A percentile compares a stretch with the other conserved stretches of the same genome.
Evolutionary conservation across 371 early-diverging fungal genomes (phyloP).

Genomic region (Chytridium lagenaria): DNA sequence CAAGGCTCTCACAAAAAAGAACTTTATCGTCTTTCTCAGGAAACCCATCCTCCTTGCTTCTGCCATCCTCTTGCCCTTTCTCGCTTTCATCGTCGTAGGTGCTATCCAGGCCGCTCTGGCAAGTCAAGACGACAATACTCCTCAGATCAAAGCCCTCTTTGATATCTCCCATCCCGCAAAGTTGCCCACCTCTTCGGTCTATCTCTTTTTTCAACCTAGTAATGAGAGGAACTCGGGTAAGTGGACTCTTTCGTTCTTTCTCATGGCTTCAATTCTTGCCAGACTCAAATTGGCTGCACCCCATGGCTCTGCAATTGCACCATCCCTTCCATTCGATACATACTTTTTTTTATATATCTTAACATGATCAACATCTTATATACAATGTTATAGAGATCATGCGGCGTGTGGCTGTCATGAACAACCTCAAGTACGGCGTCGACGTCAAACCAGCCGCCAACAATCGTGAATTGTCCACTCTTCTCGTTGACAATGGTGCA

Average conservation of each 20-base stretch:
- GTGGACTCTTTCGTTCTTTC: not conserved
- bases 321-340: not conserved
- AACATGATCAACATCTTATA: too few relatives aligned
- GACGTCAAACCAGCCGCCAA: not conserved
- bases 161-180: not conserved
- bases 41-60: conserved; percentile 25
- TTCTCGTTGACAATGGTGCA: not conserved
- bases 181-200: not conserved
- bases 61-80: conserved; percentile 21
- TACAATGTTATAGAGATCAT: conserved; percentile 26
- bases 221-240: not conserved
- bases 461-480: not conserved
- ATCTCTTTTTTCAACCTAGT: not conserved
- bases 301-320: too few relatives aligned
- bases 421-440: conserved; percentile 23
- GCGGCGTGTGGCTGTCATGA: conserved; percentile 23
- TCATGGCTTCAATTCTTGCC: not conserved
- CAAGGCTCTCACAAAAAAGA: conserved; percentile 32
- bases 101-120: not conserved
- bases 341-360: not conserved
- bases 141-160: not conserved
- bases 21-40: conserved; percentile 17
- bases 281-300: too few relatives aligned
- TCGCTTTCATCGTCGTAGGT: conserved; percentile 22
- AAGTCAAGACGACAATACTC: not conserved